phyloP scores from a whole-genome alignment of 305 asterid genomes.

The Solanum hybrid region DNA sequence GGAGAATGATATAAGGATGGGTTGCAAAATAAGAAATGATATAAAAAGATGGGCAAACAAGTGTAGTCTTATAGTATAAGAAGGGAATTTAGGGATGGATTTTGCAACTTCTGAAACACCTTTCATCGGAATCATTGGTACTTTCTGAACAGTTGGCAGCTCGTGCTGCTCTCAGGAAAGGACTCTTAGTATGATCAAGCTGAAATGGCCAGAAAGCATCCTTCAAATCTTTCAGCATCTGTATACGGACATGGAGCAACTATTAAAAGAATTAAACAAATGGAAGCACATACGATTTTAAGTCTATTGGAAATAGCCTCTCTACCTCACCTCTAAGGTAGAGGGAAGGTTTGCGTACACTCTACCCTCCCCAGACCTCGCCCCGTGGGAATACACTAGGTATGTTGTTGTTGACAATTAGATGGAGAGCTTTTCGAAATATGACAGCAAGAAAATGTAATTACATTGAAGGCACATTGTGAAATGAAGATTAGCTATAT shows the following conservation, averaged over 20 bases:
- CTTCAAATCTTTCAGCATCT: constrained; percentile 69
- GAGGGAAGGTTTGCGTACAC: background rate
- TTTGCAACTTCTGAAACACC: constrained; percentile 25
- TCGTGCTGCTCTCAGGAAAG: constrained; percentile 67
- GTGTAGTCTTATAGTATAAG: background rate
- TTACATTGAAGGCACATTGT: background rate
- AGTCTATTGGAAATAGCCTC: background rate
- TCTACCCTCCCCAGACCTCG: background rate
- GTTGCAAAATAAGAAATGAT: background rate
- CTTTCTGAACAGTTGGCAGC: constrained; percentile 62
- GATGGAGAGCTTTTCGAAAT: background rate
- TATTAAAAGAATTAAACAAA: background rate
- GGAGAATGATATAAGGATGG: constrained; percentile 1
- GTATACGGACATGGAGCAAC: constrained; percentile 6
- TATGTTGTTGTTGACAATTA: background rate
- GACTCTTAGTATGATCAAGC: constrained; percentile 44
- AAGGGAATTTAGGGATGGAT: background rate
- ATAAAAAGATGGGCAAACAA: background rate
- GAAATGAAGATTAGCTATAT: background rate
- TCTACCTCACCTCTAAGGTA: background rate
- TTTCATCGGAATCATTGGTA: constrained; percentile 29
- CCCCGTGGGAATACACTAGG: background rate
- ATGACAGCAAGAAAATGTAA: background rate
- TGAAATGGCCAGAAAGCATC: constrained; percentile 85
- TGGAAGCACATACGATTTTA: background rate